Evolutionary conservation across 139 green algal genomes (phyloP).

Genomic region (Coelastrella sp.): DNA sequence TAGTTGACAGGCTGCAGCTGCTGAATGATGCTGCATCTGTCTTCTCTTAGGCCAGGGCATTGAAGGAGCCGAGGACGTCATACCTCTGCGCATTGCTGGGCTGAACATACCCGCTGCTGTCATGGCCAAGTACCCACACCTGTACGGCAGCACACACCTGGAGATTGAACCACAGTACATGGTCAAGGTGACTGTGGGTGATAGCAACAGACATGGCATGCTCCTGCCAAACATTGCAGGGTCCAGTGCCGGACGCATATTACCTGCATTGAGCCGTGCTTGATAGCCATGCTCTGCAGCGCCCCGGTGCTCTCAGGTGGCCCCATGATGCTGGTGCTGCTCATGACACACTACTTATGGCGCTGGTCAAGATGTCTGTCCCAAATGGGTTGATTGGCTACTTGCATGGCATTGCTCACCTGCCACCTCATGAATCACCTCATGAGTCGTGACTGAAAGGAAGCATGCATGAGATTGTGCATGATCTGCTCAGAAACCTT

Average conservation of each 20-base stretch:
- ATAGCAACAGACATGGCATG: background rate
- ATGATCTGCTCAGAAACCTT: background rate
- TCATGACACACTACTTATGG: no score
- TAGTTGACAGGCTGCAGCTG: no score
- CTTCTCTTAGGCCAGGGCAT: conserved; percentile 50
- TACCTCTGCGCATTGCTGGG: conserved; percentile 47
- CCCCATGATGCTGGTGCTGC: no score
- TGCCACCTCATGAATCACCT: no score
- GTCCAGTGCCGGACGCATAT: background rate
- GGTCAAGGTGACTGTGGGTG: conserved; percentile 33
- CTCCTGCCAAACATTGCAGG: background rate
- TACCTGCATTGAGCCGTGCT: background rate
- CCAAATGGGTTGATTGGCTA: no score
- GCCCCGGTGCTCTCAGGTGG: no score
- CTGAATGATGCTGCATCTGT: no score
- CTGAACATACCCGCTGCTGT: conserved; percentile 32
- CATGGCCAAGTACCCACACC: conserved; percentile 70
- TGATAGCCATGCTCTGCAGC: background rate
- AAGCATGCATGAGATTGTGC: no score
- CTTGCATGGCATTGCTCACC: no score
- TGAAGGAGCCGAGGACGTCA: conserved; percentile 49
- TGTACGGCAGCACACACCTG: conserved; percentile 69
- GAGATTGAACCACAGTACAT: conserved; percentile 51
- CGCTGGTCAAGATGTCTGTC: no score
- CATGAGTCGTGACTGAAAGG: no score